Evolutionary conservation across 352 stramenopile genomes (phyloP).

Genomic region (Elongisporangium prolatum): DNA sequence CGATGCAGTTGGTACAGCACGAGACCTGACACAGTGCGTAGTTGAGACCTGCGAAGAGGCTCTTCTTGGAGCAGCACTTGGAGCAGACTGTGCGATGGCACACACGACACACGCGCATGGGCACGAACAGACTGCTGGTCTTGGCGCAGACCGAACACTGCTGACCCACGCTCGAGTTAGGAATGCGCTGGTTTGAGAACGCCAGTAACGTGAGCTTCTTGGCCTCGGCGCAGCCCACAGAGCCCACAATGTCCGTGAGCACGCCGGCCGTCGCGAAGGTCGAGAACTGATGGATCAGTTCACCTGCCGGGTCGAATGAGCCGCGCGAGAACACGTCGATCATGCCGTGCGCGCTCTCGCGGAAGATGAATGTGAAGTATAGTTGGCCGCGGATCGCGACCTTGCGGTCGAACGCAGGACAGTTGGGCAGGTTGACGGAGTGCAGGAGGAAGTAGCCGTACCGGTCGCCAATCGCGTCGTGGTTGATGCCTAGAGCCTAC

Average conservation of each 20-base stretch:
- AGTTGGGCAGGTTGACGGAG: slow-evolving; percentile 30
- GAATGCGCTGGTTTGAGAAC: not conserved
- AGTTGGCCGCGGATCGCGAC: slow-evolving; percentile 37
- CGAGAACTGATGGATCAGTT: slow-evolving; percentile 25
- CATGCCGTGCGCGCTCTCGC: slow-evolving; percentile 15
- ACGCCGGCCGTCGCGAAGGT: slow-evolving; percentile 14
- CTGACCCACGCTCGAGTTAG: not conserved
- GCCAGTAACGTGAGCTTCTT: not conserved
- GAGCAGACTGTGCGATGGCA: not conserved
- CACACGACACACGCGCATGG: not conserved
- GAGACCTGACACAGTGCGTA: not conserved
- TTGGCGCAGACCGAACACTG: not conserved
- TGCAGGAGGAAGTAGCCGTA: slow-evolving; percentile 40
- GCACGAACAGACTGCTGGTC: not conserved
- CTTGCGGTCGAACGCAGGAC: slow-evolving; percentile 20
- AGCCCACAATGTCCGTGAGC: slow-evolving; percentile 24
- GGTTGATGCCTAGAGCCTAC: slow-evolving; percentile 29
- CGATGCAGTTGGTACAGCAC: slow-evolving; percentile 1
- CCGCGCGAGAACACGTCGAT: slow-evolving; percentile 49
- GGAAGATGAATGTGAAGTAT: slow-evolving; percentile 37
- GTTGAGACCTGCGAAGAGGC: not conserved
- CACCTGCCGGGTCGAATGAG: slow-evolving; percentile 29
- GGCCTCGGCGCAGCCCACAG: slow-evolving; percentile 16
- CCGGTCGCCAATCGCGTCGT: slow-evolving; percentile 15
- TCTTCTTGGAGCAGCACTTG: not conserved